A percentile compares a stretch with the other conserved stretches of the same genome.
Conservation (phyloP, 768 basidiomycete genomes). For the Boletus pseudopeckii region DNA sequence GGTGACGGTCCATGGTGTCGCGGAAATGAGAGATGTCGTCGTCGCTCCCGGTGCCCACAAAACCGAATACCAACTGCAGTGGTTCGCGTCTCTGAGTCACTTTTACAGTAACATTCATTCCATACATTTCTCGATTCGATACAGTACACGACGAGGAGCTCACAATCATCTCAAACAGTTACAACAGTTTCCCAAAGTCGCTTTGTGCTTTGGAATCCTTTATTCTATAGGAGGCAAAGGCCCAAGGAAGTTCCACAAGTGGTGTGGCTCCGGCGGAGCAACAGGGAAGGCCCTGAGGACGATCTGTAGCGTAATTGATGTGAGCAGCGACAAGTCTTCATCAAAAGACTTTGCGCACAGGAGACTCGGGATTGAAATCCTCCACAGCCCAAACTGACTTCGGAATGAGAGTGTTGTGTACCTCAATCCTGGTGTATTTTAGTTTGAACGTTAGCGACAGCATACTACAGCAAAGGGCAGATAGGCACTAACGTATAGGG, state of each 20-base stretch:
- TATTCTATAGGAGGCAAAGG: no score
- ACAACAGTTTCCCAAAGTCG: not conserved
- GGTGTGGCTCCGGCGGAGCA: not conserved
- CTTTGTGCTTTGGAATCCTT: not conserved
- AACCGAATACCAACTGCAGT: no score
- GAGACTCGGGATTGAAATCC: not conserved
- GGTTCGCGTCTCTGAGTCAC: no score
- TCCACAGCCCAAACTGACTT: not conserved
- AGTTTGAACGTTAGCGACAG: not conserved
- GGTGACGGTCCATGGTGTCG: no score
- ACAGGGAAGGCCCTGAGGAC: not conserved
- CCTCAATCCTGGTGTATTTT: not conserved
- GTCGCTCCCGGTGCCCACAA: no score
- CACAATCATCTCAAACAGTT: not conserved
- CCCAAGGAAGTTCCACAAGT: not conserved
- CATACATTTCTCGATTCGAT: not conserved
- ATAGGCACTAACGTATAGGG: not conserved
- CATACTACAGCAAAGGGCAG: not conserved
- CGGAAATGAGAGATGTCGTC: no score
- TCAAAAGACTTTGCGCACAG: not conserved
- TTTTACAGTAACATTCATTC: not conserved
- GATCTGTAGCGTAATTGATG: not conserved
- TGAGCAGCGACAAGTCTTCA: constrained; percentile 1
- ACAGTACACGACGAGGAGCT: not conserved
- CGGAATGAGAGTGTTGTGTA: not conserved